These are phyloP conservation scores for Blastobotrys mokoenaii DNA, from an alignment of 805 yeast genomes.

Conservation along the genomic window DNA sequence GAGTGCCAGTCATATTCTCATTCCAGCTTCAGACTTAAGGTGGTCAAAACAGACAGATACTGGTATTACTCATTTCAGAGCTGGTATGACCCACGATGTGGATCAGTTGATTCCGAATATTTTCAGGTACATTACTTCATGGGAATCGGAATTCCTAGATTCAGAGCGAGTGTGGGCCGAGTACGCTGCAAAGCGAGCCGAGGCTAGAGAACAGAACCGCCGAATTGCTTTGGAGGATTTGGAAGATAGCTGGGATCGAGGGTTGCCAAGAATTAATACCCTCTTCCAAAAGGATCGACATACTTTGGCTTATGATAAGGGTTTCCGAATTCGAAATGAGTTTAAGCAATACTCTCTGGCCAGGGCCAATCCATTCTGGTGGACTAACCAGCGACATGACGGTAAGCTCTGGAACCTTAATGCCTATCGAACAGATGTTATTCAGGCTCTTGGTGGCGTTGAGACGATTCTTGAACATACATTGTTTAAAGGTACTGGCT, in stretches of 20 bases:
- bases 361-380: conserved; percentile 87
- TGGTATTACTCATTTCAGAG: conserved; percentile 87
- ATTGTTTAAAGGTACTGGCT: conserved; percentile 91
- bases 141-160: conserved; percentile 95
- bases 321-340: conserved; percentile 75
- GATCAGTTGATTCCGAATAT: conserved; percentile 83
- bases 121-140: conserved; percentile 83
- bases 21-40: conserved; percentile 84
- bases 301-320: conserved; percentile 89
- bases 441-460: conserved; percentile 95
- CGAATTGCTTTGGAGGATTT: conserved; percentile 86
- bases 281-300: conserved; percentile 92
- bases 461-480: conserved; percentile 95
- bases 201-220: conserved; percentile 77
- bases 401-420: conserved; percentile 93
- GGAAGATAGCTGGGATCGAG: conserved; percentile 94
- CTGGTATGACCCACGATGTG: conserved; percentile 78
- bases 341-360: conserved; percentile 66
- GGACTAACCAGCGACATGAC: conserved; percentile 90
- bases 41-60: conserved; percentile 93
- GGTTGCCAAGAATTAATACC: conserved; percentile 92
- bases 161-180: conserved; percentile 98
- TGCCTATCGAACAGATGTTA: conserved; percentile 89
- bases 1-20: conserved; percentile 90
- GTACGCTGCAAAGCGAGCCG: conserved; percentile 80